Evolutionary conservation across 1,139 yeast species (phyloP).

Genomic region (Saccharomyces hybrid): DNA sequence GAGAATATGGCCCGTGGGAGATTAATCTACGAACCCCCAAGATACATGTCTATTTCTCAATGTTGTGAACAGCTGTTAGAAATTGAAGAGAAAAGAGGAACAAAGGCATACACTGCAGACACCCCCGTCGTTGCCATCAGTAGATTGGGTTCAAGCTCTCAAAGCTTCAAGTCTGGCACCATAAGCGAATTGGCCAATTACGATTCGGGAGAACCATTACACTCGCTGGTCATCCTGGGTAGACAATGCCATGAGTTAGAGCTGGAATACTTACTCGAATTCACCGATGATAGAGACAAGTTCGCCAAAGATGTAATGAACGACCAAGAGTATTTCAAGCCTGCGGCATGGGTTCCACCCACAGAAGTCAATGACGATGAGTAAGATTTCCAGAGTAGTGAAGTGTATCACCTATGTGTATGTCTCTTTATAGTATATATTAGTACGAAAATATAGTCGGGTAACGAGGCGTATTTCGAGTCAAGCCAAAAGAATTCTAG

Average conservation of each 20-base stretch:
- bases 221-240: conserved; percentile 83
- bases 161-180: conserved; percentile 78
- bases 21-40: conserved; percentile 88
- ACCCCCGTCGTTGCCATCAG: conserved; percentile 94
- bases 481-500: not conserved
- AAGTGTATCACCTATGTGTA: not conserved
- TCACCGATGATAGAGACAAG: conserved; percentile 56
- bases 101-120: conserved; percentile 68
- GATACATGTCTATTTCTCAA: conserved; percentile 88
- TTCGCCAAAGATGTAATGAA: conserved; percentile 51
- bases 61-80: conserved; percentile 85
- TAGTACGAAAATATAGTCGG: not conserved
- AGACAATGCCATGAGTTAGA: conserved; percentile 93
- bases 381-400: not conserved
- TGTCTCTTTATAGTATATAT: not conserved
- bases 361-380: conserved; percentile 29
- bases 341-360: conserved; percentile 38
- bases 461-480: not conserved
- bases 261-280: conserved; percentile 73
- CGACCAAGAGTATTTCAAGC: conserved; percentile 71
- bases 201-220: conserved; percentile 92
- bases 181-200: conserved; percentile 63
- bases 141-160: conserved; percentile 80
- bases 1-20: conserved; percentile 93
- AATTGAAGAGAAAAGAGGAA: conserved; percentile 67